Conservation (phyloP, 495 filamentous ascomycete species). For the Xeromyces bisporus region DNA sequence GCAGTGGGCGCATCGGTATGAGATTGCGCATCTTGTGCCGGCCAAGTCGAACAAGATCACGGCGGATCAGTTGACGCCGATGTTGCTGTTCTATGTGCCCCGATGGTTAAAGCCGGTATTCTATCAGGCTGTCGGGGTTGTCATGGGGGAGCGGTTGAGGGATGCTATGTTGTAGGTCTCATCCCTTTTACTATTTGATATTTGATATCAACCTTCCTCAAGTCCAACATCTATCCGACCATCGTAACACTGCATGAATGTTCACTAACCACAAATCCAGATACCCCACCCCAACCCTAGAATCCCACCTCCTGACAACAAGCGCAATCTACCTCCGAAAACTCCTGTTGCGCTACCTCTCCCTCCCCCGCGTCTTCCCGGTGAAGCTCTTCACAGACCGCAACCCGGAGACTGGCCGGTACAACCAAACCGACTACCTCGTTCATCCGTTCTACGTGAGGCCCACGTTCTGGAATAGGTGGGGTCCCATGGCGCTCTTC, state of each 20-base stretch:
- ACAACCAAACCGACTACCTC: conserved; percentile 32
- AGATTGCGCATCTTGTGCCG: conserved; percentile 40
- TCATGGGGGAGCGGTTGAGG: conserved; percentile 48
- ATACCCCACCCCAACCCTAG: background rate
- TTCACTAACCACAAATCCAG: background rate
- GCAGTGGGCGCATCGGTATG: conserved; percentile 42
- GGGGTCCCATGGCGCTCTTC: conserved; percentile 37
- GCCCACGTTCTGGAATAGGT: conserved; percentile 43
- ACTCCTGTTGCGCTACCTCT: conserved; percentile 38
- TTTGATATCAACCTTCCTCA: conserved; percentile 2
- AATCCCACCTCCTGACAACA: conserved; percentile 17
- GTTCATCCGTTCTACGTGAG: conserved; percentile 43
- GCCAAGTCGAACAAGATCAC: conserved; percentile 31
- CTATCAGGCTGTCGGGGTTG: conserved; percentile 32
- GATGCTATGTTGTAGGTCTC: conserved; percentile 54
- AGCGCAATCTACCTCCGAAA: too few relatives aligned
- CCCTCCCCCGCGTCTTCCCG: conserved; percentile 35
- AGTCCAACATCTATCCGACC: conserved; percentile 4
- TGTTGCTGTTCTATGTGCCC: conserved; percentile 44
- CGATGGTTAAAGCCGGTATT: conserved; percentile 28
- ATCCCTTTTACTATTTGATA: too few relatives aligned
- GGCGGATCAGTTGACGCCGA: conserved; percentile 37
- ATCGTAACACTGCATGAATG: too few relatives aligned
- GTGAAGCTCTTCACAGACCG: conserved; percentile 21
- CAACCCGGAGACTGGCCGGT: conserved; percentile 31